Evolutionary conservation across 306 rosid genomes (phyloP).

Genomic region (Delonix regia): DNA sequence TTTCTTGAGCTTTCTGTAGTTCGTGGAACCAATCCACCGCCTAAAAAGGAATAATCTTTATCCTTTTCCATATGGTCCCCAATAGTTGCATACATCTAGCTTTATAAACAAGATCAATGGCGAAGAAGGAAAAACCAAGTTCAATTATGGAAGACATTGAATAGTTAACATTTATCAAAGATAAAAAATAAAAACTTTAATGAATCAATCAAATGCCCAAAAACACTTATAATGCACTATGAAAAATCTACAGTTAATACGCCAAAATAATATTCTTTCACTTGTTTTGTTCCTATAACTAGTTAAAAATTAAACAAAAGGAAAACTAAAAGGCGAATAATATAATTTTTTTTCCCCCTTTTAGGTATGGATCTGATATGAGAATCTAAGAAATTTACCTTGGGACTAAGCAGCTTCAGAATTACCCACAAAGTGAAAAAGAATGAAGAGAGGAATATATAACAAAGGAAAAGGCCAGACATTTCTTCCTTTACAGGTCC

Average conservation of each 20-base stretch:
- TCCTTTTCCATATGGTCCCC: too few relatives aligned
- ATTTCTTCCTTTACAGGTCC: neutral
- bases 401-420: slow-evolving; percentile 32
- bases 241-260: too few relatives aligned
- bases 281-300: neutral
- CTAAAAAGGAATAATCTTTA: too few relatives aligned
- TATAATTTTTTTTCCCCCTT: too few relatives aligned
- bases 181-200: too few relatives aligned
- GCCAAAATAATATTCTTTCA: neutral
- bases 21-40: too few relatives aligned
- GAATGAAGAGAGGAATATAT: slow-evolving; percentile 31
- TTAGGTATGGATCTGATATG: neutral
- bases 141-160: neutral
- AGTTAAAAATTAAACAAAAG: neutral
- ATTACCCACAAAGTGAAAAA: slow-evolving; percentile 18
- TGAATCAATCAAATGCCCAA: neutral
- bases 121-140: too few relatives aligned
- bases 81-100: too few relatives aligned
- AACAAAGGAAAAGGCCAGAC: neutral
- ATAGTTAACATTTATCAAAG: too few relatives aligned
- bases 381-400: slow-evolving; percentile 23
- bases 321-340: too few relatives aligned
- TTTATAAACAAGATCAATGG: too few relatives aligned
- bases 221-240: neutral
- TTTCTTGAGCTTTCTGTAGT: too few relatives aligned